Evolutionary conservation across 2,329 filamentous ascomycete species (phyloP).

Genomic region (Fusarium scirpi): DNA sequence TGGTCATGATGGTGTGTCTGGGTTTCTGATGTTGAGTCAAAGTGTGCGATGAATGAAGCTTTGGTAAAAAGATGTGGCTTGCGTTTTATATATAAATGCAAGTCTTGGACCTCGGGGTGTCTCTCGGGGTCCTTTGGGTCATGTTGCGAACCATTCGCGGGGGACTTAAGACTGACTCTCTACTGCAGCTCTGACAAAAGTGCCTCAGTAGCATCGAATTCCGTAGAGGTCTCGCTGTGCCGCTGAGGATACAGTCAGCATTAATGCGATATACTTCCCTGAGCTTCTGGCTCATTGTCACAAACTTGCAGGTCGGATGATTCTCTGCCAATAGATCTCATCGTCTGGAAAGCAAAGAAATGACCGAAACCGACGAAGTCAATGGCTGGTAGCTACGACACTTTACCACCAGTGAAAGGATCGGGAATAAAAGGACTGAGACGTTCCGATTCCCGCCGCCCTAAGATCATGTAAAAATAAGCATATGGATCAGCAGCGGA

Average conservation of each 20-base stretch:
- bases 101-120: background rate
- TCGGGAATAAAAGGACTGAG: background rate
- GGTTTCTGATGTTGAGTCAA: background rate
- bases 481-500: background rate
- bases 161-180: background rate
- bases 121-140: background rate
- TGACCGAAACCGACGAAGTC: background rate
- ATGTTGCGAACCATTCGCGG: background rate
- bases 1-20: constrained; percentile 26
- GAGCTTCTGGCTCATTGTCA: accelerated
- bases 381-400: background rate
- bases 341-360: accelerated
- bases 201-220: background rate
- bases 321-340: accelerated
- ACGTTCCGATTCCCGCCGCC: background rate
- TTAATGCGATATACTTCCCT: background rate
- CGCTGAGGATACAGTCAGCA: background rate
- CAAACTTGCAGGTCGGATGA: accelerated
- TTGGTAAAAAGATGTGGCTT: accelerated
- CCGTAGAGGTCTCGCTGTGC: background rate
- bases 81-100: background rate
- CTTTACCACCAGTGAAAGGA: no score
- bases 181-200: background rate
- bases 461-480: background rate
- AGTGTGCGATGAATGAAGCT: accelerated